Base-by-base conservation (phyloP, 768 basidiomycete species). In the Scleroderma citrinum region DNA sequence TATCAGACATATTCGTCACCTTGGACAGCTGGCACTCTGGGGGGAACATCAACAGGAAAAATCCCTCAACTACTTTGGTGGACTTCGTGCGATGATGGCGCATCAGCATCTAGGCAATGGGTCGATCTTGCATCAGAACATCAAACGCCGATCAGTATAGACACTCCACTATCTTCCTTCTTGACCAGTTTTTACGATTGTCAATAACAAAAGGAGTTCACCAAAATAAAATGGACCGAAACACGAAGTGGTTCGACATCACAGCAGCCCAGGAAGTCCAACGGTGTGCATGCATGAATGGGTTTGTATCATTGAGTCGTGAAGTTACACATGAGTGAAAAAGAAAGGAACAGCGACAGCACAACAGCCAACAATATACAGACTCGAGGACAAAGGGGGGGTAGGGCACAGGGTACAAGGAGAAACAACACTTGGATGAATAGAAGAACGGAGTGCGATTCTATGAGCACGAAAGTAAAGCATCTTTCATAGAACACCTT, bases 401-500 rank as follows among this genome's bases (percentile, higher is more conserved):
- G 19, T 36, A 30, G 29, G 32, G 42, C 32, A 46, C 32, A 23
- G 8, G 24, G 12, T 32, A 48, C 40, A 48, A 13, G 7, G 20
- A 13, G n/a, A n/a, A 21, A 43, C 39, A 24, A 24, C n/a, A 19
- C 24, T 19, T n/a, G 14, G 34, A 21, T 16, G 20, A n/a, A 41
- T 17, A 39, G 50, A 61, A 51, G 49, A 60, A 56, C 63, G 46
- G 38, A 20, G 46, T 56, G n/a, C n/a, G 26, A 20, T 38, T 4
- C 34, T 13, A 23, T 36, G 31, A 3, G 20, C 19, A 46, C 16
- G n/a, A n/a, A 32, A 8, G 12, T 19, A 46, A 34, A 35, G 7
- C 5, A 32, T n/a, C 24, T 6, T 30, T 63, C 58, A 64, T 32
- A 50, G 41, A 34, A 46, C 19, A 37, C 40, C 41, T 45, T 51